These are phyloP conservation scores for Drechmeria coniospora DNA, from an alignment of 2,329 filamentous ascomycete genomes.

Conservation along the genomic window DNA sequence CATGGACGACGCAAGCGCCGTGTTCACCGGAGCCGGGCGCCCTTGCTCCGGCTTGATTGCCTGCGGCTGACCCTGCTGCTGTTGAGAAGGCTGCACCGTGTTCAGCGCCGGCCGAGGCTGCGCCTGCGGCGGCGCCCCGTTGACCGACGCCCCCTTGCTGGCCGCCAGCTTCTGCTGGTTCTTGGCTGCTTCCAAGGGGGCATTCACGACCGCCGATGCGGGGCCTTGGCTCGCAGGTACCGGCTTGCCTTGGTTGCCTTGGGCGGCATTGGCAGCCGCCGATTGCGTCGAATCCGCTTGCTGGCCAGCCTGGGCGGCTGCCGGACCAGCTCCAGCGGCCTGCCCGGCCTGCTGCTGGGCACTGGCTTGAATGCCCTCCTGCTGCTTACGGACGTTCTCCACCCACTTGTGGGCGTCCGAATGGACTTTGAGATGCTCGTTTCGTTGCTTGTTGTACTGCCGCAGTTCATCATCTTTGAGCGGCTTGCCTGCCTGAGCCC, in stretches of 20 bases:
- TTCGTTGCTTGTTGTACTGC: slow-evolving; percentile 26
- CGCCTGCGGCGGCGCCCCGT: slow-evolving; percentile 9
- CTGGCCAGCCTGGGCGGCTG: slow-evolving; percentile 11
- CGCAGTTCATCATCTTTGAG: slow-evolving; percentile 32
- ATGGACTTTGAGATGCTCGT: slow-evolving; percentile 27
- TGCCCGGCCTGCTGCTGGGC: slow-evolving; percentile 11
- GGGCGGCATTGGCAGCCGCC: slow-evolving; percentile 4
- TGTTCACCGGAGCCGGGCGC: slow-evolving; percentile 31
- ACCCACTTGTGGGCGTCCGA: slow-evolving; percentile 32
- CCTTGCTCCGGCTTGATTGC: slow-evolving; percentile 17
- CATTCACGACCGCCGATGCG: slow-evolving; percentile 22
- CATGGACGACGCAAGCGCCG: slow-evolving; percentile 22
- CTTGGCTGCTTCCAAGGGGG: slow-evolving; percentile 30
- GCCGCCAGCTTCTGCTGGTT: slow-evolving; percentile 21
- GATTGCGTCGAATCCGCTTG: slow-evolving; percentile 9
- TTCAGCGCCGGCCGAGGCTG: slow-evolving; percentile 10
- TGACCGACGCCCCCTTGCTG: slow-evolving; percentile 14
- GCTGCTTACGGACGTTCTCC: slow-evolving; percentile 29
- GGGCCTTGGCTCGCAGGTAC: slow-evolving; percentile 15
- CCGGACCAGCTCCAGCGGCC: slow-evolving; percentile 5
- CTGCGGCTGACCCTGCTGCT: slow-evolving; percentile 10
- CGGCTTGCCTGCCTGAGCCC: slow-evolving; percentile 25
- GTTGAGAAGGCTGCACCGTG: slow-evolving; percentile 11
- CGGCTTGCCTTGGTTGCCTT: slow-evolving; percentile 11
- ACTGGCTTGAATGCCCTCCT: slow-evolving; percentile 17